Conservation (phyloP, 2,329 filamentous ascomycete genomes). For the Neofusicoccum parvum region DNA sequence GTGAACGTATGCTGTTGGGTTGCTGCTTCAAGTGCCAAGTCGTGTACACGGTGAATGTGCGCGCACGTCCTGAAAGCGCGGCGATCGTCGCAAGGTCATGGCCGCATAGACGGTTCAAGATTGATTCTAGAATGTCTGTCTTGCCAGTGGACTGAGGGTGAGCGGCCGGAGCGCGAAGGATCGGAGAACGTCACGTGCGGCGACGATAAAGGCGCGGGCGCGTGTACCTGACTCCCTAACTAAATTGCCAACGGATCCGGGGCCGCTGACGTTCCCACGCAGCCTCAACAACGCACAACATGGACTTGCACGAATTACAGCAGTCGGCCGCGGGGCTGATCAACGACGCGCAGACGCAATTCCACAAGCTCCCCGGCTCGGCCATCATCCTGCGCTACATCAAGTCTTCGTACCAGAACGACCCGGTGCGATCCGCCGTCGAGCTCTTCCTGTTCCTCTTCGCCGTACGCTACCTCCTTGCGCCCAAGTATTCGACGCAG, state of each 20-base stretch:
- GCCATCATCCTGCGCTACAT: conserved; percentile 94
- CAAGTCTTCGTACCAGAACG: conserved; percentile 95
- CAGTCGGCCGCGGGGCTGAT: conserved; percentile 57
- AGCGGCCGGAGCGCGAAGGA: neutral
- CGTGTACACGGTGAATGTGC: neutral
- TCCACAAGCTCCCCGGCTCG: conserved; percentile 91
- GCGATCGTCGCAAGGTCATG: no score
- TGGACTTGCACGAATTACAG: conserved; percentile 61
- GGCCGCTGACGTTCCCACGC: neutral
- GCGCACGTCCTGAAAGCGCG: neutral
- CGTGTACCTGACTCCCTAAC: conserved; percentile 9
- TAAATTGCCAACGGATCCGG: neutral
- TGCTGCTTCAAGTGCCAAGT: neutral
- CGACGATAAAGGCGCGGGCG: conserved; percentile 7
- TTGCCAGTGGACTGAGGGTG: neutral
- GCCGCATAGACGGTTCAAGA: neutral
- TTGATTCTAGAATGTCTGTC: neutral
- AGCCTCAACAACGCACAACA: conserved; percentile 33
- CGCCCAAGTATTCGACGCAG: conserved; percentile 88
- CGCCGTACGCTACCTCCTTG: conserved; percentile 88
- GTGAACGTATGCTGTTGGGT: conserved; percentile 19
- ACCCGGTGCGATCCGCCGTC: conserved; percentile 89
- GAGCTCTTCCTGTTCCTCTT: conserved; percentile 94
- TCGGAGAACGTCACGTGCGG: neutral
- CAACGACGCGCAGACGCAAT: conserved; percentile 62